A percentile compares a stretch with the other conserved stretches of the same genome.
phyloP scores from a whole-genome alignment of 805 yeast genomes.

The Suhomyces sp. region DNA sequence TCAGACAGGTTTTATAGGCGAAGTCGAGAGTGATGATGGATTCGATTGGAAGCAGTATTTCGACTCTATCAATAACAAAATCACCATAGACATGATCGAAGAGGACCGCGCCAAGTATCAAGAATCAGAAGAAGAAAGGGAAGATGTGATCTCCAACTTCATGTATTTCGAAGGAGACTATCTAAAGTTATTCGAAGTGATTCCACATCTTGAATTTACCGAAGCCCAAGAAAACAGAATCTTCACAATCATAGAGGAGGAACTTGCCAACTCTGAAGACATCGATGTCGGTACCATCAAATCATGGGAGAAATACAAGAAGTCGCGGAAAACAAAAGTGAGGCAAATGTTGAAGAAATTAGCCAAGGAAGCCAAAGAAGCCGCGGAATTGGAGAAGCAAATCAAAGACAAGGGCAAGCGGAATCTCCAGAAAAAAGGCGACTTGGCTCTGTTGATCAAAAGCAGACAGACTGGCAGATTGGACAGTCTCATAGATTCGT shows the following conservation, averaged over 20 bases:
- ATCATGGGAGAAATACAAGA: conserved; percentile 51
- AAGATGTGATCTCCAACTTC: conserved; percentile 63
- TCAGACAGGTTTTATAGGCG: conserved; percentile 60
- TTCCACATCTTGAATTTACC: conserved; percentile 70
- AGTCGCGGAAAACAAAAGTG: conserved; percentile 47
- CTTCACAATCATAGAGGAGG: conserved; percentile 45
- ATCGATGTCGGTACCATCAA: conserved; percentile 30
- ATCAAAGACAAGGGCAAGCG: conserved; percentile 33
- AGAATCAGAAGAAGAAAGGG: conserved; percentile 53
- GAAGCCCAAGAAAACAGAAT: conserved; percentile 62
- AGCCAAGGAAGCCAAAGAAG: conserved; percentile 66
- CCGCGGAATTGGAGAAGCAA: conserved; percentile 45
- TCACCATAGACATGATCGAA: conserved; percentile 63
- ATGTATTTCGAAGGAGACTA: conserved; percentile 65
- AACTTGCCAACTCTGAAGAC: conserved; percentile 17
- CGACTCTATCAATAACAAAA: conserved; percentile 43
- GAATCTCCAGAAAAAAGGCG: conserved; percentile 32
- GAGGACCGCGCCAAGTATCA: conserved; percentile 67
- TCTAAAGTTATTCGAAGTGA: conserved; percentile 63
- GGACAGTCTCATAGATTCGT: conserved; percentile 44
- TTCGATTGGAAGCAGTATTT: conserved; percentile 63
- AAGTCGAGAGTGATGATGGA: conserved; percentile 17
- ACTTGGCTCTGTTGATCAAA: conserved; percentile 49
- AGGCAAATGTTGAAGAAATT: conserved; percentile 47
- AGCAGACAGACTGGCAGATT: conserved; percentile 41